A percentile compares a stretch with the other conserved stretches of the same genome.
These are phyloP conservation scores for Mycosphaerelloides madeirae DNA, from an alignment of 2,329 filamentous ascomycete genomes.

Conservation along the genomic window DNA sequence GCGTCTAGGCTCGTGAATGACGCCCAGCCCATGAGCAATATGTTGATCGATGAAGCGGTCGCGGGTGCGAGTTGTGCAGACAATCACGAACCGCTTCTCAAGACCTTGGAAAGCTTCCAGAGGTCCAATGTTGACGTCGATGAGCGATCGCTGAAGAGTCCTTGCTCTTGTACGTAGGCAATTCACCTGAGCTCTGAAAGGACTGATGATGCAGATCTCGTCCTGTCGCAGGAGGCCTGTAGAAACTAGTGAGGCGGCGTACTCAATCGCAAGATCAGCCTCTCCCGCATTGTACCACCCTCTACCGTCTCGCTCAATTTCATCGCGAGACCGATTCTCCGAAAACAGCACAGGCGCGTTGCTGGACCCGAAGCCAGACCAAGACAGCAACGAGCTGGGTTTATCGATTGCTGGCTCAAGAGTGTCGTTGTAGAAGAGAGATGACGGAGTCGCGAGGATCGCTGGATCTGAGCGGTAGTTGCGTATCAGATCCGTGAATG, in stretches of 20 bases:
- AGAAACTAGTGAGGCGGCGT: slow-evolving; percentile 19
- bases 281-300: slow-evolving; percentile 26
- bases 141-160: slow-evolving; percentile 1
- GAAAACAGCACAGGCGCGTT: slow-evolving; percentile 22
- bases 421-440: slow-evolving; percentile 26
- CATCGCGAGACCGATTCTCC: slow-evolving; percentile 16
- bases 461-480: slow-evolving; percentile 28
- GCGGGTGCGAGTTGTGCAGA: slow-evolving; percentile 26
- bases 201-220: slow-evolving; percentile 28
- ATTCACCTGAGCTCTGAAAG: slow-evolving; percentile 26
- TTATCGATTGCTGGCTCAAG: slow-evolving; percentile 20
- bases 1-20: slow-evolving; percentile 23
- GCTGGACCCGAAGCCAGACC: slow-evolving; percentile 19
- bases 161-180: slow-evolving; percentile 19
- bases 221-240: slow-evolving; percentile 10
- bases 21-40: slow-evolving; percentile 20
- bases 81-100: slow-evolving; percentile 23
- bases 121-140: slow-evolving; percentile 22
- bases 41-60: slow-evolving; percentile 26
- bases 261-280: slow-evolving; percentile 17
- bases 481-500: slow-evolving; percentile 25
- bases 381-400: slow-evolving; percentile 17
- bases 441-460: slow-evolving; percentile 23
- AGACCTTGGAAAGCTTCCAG: slow-evolving; percentile 28
- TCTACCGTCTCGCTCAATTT: slow-evolving; percentile 27